Percentiles rank a stretch among this genome's conserved stretches.
Evolutionary conservation across 441 rosid genomes (phyloP).

Genomic region (Bocquillonia castaneifolia): DNA sequence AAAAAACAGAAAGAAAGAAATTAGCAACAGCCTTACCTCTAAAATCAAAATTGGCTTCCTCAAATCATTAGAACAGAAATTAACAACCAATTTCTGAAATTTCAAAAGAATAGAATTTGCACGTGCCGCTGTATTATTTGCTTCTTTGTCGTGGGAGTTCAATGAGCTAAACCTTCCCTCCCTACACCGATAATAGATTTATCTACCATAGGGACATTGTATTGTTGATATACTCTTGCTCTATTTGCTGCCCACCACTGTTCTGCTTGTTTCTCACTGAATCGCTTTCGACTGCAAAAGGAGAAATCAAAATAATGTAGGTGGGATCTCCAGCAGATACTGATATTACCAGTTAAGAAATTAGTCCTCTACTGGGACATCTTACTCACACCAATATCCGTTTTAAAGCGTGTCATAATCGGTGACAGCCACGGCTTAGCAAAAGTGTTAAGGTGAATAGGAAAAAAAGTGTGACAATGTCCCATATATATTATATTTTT

Average conservation of each 20-base stretch:
- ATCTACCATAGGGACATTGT: constrained; percentile 68
- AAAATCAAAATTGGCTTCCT: constrained; percentile 20
- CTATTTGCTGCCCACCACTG: constrained; percentile 94
- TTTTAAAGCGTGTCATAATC: too few relatives aligned
- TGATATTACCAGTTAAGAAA: neutral
- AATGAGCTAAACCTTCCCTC: constrained; percentile 57
- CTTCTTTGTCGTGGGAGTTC: constrained; percentile 22
- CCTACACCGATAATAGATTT: constrained; percentile 53
- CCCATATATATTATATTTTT: neutral
- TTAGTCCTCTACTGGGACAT: neutral
- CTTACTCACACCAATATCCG: neutral
- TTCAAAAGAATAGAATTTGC: neutral
- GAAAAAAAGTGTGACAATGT: neutral
- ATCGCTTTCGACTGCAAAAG: constrained; percentile 64
- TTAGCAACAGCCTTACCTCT: constrained; percentile 1
- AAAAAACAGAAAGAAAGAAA: neutral
- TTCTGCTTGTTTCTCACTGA: constrained; percentile 91
- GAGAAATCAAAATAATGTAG: neutral
- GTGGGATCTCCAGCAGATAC: neutral
- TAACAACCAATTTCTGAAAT: constrained; percentile 12
- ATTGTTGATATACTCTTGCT: constrained; percentile 71
- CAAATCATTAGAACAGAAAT: constrained; percentile 23
- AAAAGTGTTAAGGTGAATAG: too few relatives aligned
- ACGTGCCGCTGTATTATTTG: neutral
- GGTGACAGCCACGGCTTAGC: too few relatives aligned